These are phyloP conservation scores for Barnettozyma sucrosica DNA, from an alignment of 805 yeast genomes.

Conservation along the genomic window DNA sequence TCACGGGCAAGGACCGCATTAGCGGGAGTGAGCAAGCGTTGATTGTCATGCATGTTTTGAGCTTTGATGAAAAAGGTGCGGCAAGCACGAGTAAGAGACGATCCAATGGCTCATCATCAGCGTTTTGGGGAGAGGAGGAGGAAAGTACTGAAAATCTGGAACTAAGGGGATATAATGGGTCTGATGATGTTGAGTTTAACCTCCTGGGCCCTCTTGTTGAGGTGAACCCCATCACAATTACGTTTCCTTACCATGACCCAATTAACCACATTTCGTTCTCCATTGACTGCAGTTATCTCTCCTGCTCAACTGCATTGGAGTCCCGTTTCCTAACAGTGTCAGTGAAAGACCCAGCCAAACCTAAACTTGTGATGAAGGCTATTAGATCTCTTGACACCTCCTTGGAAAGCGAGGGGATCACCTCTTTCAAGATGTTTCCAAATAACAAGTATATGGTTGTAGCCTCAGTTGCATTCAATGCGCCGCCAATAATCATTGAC, in stretches of 20 bases:
- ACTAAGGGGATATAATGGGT: slow-evolving; percentile 1
- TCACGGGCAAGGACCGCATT: slow-evolving; percentile 70
- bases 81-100: slow-evolving; percentile 1
- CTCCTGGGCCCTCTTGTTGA: slow-evolving; percentile 20
- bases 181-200: slow-evolving; percentile 5
- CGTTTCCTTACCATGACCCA: slow-evolving; percentile 84
- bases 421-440: slow-evolving; percentile 70
- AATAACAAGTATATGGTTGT: slow-evolving; percentile 52
- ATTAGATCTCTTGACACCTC: slow-evolving; percentile 56
- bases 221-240: slow-evolving; percentile 61
- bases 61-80: slow-evolving; percentile 5
- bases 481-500: slow-evolving; percentile 64
- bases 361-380: slow-evolving; percentile 64
- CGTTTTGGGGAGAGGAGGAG: neutral
- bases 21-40: slow-evolving; percentile 72
- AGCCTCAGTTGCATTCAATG: slow-evolving; percentile 55
- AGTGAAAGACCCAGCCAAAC: slow-evolving; percentile 55
- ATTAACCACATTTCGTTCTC: slow-evolving; percentile 71
- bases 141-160: neutral
- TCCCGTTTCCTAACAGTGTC: slow-evolving; percentile 73
- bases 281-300: slow-evolving; percentile 57
- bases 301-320: slow-evolving; percentile 66
- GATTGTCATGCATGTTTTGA: slow-evolving; percentile 49
- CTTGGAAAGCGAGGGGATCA: slow-evolving; percentile 83
- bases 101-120: neutral